A percentile compares a stretch with the other conserved stretches of the same genome.
phyloP scores from a whole-genome alignment of 352 stramenopile genomes.

The Pythium brachiatum region DNA sequence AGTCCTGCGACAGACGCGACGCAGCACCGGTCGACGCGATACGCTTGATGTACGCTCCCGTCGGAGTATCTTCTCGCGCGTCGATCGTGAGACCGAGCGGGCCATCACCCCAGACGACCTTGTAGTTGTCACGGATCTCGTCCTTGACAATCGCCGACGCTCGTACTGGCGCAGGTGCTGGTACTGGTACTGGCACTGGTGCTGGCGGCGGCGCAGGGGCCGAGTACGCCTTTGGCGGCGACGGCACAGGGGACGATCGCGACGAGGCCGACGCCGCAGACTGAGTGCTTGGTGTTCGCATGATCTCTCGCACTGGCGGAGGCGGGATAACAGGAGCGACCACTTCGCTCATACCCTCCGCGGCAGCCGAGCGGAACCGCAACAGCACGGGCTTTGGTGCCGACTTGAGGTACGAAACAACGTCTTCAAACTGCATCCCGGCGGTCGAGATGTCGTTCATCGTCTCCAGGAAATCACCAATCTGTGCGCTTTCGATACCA shows the following conservation, averaged over 20 bases:
- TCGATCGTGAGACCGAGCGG: slow-evolving; percentile 82
- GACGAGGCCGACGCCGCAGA: background rate
- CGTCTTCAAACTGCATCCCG: slow-evolving; percentile 77
- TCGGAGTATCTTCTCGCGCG: slow-evolving; percentile 41
- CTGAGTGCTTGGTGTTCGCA: slow-evolving; percentile 13
- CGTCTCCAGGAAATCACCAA: slow-evolving; percentile 77
- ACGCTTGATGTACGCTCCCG: slow-evolving; percentile 82
- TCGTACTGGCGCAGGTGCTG: slow-evolving; percentile 10
- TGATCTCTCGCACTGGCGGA: slow-evolving; percentile 16
- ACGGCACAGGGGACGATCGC: slow-evolving; percentile 14
- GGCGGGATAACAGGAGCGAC: slow-evolving; percentile 6
- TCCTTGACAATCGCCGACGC: slow-evolving; percentile 23
- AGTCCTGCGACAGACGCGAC: slow-evolving; percentile 73
- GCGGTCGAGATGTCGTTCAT: slow-evolving; percentile 75
- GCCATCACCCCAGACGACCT: slow-evolving; percentile 74
- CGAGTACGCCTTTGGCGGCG: slow-evolving; percentile 26
- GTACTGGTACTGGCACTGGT: slow-evolving; percentile 5
- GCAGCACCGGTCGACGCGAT: slow-evolving; percentile 72
- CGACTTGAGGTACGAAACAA: slow-evolving; percentile 81
- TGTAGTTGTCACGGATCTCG: slow-evolving; percentile 58
- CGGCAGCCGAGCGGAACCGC: slow-evolving; percentile 50
- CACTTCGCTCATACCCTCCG: slow-evolving; percentile 31
- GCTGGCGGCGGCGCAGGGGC: slow-evolving; percentile 1
- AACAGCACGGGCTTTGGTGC: slow-evolving; percentile 75
- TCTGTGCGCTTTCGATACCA: slow-evolving; percentile 79